Evolutionary conservation across 192 early-diverging fungal species (phyloP).

Genomic region (Coemansia sp.): DNA sequence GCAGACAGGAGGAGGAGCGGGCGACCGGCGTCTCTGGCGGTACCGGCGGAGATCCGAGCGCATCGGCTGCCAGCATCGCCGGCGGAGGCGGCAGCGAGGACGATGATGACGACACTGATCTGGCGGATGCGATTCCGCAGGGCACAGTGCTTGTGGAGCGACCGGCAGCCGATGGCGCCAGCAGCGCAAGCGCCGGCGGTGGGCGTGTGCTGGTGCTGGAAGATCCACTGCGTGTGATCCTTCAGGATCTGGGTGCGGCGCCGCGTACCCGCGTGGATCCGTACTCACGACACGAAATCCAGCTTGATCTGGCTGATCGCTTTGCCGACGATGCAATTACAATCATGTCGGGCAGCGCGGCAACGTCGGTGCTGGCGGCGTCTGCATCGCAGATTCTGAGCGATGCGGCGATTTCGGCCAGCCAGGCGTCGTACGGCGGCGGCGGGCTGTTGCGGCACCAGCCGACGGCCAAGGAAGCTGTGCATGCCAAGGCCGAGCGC

Average conservation of each 20-base stretch:
- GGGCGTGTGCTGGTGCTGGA: conserved; percentile 55
- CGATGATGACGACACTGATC: conserved; percentile 46
- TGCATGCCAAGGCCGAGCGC: conserved; percentile 56
- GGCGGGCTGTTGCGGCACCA: conserved; percentile 48
- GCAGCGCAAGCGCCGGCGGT: conserved; percentile 9
- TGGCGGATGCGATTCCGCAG: conserved; percentile 54
- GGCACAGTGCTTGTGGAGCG: conserved; percentile 56
- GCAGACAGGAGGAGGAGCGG: conserved; percentile 41
- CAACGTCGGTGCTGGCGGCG: conserved; percentile 51
- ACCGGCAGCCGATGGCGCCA: conserved; percentile 12
- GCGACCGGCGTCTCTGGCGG: conserved; percentile 11
- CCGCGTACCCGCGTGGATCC: conserved; percentile 53
- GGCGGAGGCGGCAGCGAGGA: conserved; percentile 16
- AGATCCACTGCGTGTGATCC: conserved; percentile 66
- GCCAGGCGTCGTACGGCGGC: conserved; percentile 51
- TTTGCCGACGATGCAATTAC: conserved; percentile 62
- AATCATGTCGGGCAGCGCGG: conserved; percentile 56
- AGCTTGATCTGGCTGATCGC: conserved; percentile 57
- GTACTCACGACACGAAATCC: conserved; percentile 52
- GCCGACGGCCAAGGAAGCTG: conserved; percentile 55
- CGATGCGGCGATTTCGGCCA: conserved; percentile 53
- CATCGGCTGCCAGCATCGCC: neutral
- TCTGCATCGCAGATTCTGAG: conserved; percentile 56
- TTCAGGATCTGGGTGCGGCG: conserved; percentile 67
- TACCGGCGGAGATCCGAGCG: neutral